Evolutionary conservation across 208 protist genomes (phyloP).

Genomic region (Histomonas meleagridis): DNA sequence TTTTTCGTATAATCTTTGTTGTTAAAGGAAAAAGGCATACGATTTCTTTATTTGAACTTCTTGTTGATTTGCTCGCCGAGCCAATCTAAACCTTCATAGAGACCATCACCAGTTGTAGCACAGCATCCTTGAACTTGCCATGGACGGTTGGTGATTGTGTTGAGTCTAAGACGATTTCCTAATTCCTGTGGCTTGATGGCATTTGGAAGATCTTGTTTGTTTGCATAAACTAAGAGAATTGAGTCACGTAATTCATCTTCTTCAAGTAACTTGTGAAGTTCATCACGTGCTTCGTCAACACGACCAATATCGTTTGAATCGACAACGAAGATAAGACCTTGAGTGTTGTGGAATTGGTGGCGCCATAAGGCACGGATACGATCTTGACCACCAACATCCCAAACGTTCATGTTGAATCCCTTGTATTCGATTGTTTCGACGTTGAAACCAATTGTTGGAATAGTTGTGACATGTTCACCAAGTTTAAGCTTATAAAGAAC

Average conservation of each 20-base stretch:
- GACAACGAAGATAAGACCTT: slow-evolving; percentile 88
- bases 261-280: slow-evolving; percentile 72
- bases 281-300: slow-evolving; percentile 55
- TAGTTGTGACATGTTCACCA: slow-evolving; percentile 78
- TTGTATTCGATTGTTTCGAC: slow-evolving; percentile 76
- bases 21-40: no score
- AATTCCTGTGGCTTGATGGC: slow-evolving; percentile 83
- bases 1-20: no score
- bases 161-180: slow-evolving; percentile 76
- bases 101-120: slow-evolving; percentile 77
- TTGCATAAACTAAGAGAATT: slow-evolving; percentile 86
- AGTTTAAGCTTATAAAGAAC: slow-evolving; percentile 91
- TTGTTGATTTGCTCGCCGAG: slow-evolving; percentile 51
- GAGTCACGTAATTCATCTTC: slow-evolving; percentile 88
- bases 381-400: slow-evolving; percentile 86
- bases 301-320: slow-evolving; percentile 81
- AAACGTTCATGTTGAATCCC: slow-evolving; percentile 65
- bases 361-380: slow-evolving; percentile 80
- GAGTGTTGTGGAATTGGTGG: slow-evolving; percentile 83
- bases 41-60: no score
- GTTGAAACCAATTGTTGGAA: slow-evolving; percentile 66
- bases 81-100: slow-evolving; percentile 91
- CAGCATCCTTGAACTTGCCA: slow-evolving; percentile 84
- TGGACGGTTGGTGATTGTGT: slow-evolving; percentile 68
- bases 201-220: slow-evolving; percentile 96